Evolutionary conservation across 176 grass and related monocot species (phyloP).

Genomic region (Ananas comosus): DNA sequence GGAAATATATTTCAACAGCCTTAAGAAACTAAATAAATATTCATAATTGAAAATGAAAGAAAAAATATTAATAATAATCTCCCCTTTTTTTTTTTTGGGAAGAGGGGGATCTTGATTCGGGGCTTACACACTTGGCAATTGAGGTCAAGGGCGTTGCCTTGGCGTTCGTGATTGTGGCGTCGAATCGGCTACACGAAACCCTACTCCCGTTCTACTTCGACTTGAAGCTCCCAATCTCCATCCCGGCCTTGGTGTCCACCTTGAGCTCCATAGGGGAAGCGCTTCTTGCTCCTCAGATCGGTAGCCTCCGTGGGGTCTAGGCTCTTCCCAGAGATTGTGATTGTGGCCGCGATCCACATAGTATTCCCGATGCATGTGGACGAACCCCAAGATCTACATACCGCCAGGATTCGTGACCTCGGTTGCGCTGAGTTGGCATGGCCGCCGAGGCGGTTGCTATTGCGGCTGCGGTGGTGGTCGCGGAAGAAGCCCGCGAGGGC

Average conservation of each 20-base stretch:
- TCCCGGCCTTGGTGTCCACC: slow-evolving; percentile 66
- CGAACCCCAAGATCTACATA: slow-evolving; percentile 56
- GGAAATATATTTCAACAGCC: too few species aligned
- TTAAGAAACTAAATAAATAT: too few species aligned
- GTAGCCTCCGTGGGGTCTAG: slow-evolving; percentile 50
- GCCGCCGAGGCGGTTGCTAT: slow-evolving; percentile 58
- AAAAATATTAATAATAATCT: too few species aligned
- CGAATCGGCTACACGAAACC: slow-evolving; percentile 50
- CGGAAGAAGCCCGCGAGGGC: slow-evolving; percentile 53
- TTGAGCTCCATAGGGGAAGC: slow-evolving; percentile 32
- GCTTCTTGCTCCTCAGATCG: slow-evolving; percentile 59
- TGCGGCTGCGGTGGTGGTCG: slow-evolving; percentile 71
- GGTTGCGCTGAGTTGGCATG: slow-evolving; percentile 39
- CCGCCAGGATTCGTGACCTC: slow-evolving; percentile 38
- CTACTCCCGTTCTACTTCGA: slow-evolving; percentile 57
- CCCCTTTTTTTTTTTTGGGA: too few species aligned
- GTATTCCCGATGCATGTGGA: slow-evolving; percentile 53
- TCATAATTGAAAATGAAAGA: too few species aligned
- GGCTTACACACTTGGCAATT: too few species aligned
- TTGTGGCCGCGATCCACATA: slow-evolving; percentile 44
- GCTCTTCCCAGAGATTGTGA: slow-evolving; percentile 21
- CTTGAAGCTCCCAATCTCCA: slow-evolving; percentile 71
- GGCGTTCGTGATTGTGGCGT: slow-evolving; percentile 31
- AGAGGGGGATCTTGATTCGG: too few species aligned
- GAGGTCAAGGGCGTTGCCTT: slow-evolving; percentile 20